Evolutionary conservation across 2,329 filamentous ascomycete genomes (phyloP).

Genomic region (Aspergillus carbonarius): DNA sequence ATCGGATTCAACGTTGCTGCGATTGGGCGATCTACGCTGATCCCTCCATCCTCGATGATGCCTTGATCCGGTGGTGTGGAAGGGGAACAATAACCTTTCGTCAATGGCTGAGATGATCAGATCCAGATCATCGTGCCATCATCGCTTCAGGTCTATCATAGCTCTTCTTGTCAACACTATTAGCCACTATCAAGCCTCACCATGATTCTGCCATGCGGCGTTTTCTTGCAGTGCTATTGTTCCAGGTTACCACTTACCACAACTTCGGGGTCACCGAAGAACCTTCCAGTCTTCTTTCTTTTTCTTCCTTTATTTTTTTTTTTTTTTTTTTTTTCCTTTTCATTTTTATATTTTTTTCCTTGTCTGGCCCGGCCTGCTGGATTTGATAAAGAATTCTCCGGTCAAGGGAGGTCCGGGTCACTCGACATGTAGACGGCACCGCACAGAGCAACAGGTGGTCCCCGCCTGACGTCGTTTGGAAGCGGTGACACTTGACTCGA

Average conservation of each 20-base stretch:
- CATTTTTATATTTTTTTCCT: not conserved
- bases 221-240: not conserved
- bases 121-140: constrained; percentile 12
- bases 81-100: constrained; percentile 18
- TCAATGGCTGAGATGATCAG: constrained; percentile 12
- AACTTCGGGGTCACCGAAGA: not conserved
- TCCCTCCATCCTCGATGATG: not conserved
- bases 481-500: not conserved
- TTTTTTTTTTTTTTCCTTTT: no score
- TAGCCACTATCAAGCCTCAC: constrained; percentile 2
- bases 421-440: not conserved
- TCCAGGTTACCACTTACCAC: not conserved
- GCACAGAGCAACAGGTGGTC: constrained; percentile 9
- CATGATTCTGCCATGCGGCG: not conserved
- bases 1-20: not conserved
- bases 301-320: no score
- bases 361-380: not conserved
- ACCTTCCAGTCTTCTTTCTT: not conserved
- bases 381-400: not conserved
- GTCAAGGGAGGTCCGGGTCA: not conserved
- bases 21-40: constrained; percentile 14
- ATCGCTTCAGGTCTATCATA: not conserved
- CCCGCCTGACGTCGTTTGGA: not conserved
- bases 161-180: not conserved
- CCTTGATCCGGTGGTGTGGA: not conserved